Percentiles rank a stretch among this genome's conserved stretches.
Conservation (phyloP, 2,329 filamentous ascomycete species). For the Fusarium graminum region DNA sequence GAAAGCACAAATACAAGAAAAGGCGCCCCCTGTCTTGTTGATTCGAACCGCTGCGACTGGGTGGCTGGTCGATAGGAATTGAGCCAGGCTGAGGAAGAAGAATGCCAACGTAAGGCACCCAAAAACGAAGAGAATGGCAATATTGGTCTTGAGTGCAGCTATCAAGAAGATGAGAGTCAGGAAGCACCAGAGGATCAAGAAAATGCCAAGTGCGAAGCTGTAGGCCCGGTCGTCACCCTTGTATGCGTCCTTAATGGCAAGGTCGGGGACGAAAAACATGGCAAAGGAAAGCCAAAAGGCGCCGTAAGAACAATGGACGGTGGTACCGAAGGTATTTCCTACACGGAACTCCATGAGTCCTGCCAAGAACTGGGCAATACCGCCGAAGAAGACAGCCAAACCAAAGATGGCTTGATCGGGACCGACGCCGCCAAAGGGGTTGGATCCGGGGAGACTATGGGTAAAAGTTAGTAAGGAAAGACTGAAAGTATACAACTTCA, state of each 20-base stretch:
- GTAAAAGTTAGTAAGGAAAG: not conserved
- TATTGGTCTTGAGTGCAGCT: constrained; percentile 68
- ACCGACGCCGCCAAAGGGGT: constrained; percentile 53
- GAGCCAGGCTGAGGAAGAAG: constrained; percentile 69
- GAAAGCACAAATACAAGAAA: constrained; percentile 55
- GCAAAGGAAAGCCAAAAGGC: constrained; percentile 73
- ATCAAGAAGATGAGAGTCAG: constrained; percentile 68
- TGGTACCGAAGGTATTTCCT: constrained; percentile 74
- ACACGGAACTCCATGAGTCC: constrained; percentile 69
- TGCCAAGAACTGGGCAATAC: constrained; percentile 75
- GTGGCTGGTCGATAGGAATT: constrained; percentile 61
- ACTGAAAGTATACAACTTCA: not conserved
- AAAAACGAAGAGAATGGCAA: constrained; percentile 70
- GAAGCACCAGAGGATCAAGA: constrained; percentile 71
- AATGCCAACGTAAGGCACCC: constrained; percentile 70
- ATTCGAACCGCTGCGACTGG: constrained; percentile 56
- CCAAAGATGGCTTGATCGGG: constrained; percentile 56
- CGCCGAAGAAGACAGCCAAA: constrained; percentile 67
- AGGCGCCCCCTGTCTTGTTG: constrained; percentile 59
- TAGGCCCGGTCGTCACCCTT: constrained; percentile 54
- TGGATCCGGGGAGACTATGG: constrained; percentile 51
- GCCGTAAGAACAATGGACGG: constrained; percentile 71
- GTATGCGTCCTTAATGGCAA: constrained; percentile 64
- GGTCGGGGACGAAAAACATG: constrained; percentile 66
- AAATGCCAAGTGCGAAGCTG: constrained; percentile 68